Base-by-base conservation (phyloP, 1,284 basidiomycete genomes). In the Cutaneotrichosporon daszewskae region DNA sequence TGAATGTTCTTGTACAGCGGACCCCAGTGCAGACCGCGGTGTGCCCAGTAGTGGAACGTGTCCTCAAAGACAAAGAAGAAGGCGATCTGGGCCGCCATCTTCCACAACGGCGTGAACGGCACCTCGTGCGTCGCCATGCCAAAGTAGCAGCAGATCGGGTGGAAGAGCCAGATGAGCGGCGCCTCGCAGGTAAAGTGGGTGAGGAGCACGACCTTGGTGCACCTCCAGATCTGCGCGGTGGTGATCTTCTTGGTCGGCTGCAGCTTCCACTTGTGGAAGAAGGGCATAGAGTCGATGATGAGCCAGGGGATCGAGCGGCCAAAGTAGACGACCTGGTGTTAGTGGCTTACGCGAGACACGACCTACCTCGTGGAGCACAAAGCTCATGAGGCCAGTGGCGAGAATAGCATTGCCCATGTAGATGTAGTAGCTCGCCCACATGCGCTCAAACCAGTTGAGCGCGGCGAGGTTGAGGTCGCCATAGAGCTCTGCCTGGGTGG, bases 21-120 rank as follows among this genome's bases (percentile, higher is more conserved):
- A 43, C 89, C 87, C 64, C 81, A 87, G 75, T 98, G 94, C 17
- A 95, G 80, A 10, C 83, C 83, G 60, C 88, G 84, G 74, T 97
- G 92, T 11, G 88, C 90, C 57, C 66, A 69, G 53, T 58, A 62
- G 40, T 95, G 91, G 79, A 87, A 95, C 57, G 84, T 81, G 71
- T 96, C 94, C 74, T 98, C 95, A 56, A 97, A 91, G 60, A 95
- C 76, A 72, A 98, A 96, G 77, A 97, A 98, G 54, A 90, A 72
- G 24, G 81, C 82, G 49, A 97, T 74, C 69, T 97, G 94, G 37
- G 80, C 83, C 1, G 78, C 71, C 77, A 91, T 85, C 24, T 77
- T 76, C 55, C 76, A 74, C 70, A 77, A 75, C 0, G 77, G 65
- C 0, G 92, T 88, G 76, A 98, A 90, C 1, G 94, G 94, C 2